Percentiles rank a stretch among this genome's conserved stretches.
phyloP scores from a whole-genome alignment of 2,329 filamentous ascomycete species.

The Colletotrichum caudatum region DNA sequence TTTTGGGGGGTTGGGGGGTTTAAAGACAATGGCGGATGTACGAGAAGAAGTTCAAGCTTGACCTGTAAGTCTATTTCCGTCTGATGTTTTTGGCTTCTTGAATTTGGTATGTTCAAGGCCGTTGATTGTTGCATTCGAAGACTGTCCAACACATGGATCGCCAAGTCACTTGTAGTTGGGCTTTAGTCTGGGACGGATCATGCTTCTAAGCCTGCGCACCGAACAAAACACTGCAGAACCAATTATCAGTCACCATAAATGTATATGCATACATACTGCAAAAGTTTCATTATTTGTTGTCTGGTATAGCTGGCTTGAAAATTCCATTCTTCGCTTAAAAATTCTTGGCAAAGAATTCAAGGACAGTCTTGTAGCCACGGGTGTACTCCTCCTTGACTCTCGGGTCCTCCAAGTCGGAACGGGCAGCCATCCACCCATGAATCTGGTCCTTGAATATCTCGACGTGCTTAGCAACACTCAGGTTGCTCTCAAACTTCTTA shows the following conservation, averaged over 20 bases:
- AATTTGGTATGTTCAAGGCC: too few relatives aligned
- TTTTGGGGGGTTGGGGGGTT: background rate
- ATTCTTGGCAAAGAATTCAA: constrained; percentile 69
- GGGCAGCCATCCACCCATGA: constrained; percentile 81
- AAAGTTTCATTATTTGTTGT: background rate
- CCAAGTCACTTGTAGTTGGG: background rate
- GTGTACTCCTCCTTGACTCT: constrained; percentile 71
- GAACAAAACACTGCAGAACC: background rate
- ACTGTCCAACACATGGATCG: too few relatives aligned
- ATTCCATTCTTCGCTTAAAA: constrained; percentile 45
- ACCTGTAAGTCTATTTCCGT: background rate
- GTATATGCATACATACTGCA: background rate
- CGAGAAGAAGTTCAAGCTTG: background rate
- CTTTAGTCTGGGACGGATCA: background rate
- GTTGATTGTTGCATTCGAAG: too few relatives aligned
- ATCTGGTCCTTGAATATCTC: constrained; percentile 76
- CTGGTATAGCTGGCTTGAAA: background rate
- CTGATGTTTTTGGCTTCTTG: background rate
- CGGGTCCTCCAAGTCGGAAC: constrained; percentile 67
- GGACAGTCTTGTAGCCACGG: constrained; percentile 70
- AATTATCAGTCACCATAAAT: background rate
- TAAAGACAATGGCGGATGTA: background rate
- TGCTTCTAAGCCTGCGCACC: background rate
- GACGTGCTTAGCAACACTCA: constrained; percentile 68
- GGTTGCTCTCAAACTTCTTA: constrained; percentile 65